Base-by-base conservation (phyloP, 768 basidiomycete species). In the Basidioascus undulatus region DNA sequence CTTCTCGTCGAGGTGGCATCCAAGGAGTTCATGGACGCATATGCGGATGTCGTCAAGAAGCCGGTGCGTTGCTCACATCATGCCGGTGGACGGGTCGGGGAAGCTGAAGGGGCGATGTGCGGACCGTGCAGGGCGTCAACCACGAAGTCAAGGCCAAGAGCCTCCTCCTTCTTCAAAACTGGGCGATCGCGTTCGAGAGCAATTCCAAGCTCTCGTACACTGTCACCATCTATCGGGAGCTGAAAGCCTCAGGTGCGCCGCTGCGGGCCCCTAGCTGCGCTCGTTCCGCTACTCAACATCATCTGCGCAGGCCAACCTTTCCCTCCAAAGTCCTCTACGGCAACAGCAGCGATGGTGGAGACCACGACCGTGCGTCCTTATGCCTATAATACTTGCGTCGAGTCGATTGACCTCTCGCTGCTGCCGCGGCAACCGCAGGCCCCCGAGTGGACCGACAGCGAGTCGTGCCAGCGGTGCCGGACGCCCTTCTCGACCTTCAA, bases 401-500 rank as follows among this genome's bases (percentile, higher is more conserved):
- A 44, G 26, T 49, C 13, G 44, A 52, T 15, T 43, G 50, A 24
- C 51, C 50, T 32, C 47, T 58, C n/a, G 46, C 54, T 12, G 47
- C 50, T 1, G 54, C 56, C n/a, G 47, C 55, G 4, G 55, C 53
- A 13, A 6, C 20, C 24, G 6, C 27, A 45, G 42, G 60, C 92
- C 0, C 92, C 92, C 2, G 81, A 89, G 55, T 98, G 92, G 92
- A 77, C 83, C 33, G 89, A 96, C 55, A 84, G 84, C 0, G 83
- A 92, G 35, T 71, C 86, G 13, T 98, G 92, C 56, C 70, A 89
- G 43, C 72, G 84, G 16, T 98, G 92, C 57, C 71, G 92, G 15
- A 74, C 78, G 0, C 57, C 81, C 0, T 98, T 98, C 58, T 71
- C 74, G 0, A 86, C 94, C 55, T 92, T 86, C 24, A 96, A 96